These are phyloP conservation scores for Eleusine coracana DNA, from an alignment of 176 grass and related monocot species.

Conservation along the genomic window DNA sequence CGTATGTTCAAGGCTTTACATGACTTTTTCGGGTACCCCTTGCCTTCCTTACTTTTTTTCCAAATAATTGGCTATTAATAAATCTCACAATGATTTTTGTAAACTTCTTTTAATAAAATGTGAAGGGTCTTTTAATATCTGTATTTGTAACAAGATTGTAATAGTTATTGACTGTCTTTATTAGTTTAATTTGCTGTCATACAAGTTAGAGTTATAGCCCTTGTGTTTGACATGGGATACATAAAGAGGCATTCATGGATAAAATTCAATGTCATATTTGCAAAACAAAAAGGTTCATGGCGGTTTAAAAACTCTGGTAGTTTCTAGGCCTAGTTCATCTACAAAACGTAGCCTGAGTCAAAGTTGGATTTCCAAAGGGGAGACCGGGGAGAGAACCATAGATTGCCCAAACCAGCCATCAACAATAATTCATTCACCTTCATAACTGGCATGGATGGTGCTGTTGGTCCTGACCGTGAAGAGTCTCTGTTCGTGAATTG, in stretches of 20 bases:
- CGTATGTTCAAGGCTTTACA: no score
- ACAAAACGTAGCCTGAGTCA: neutral
- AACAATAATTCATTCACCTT: neutral
- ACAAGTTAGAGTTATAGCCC: neutral
- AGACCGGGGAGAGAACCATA: neutral
- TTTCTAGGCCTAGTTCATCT: neutral
- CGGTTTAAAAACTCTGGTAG: neutral
- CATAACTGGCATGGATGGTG: neutral
- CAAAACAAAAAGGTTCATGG: neutral
- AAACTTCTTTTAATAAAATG: neutral
- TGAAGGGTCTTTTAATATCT: neutral
- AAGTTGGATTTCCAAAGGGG: neutral
- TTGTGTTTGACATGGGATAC: neutral
- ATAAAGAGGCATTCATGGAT: neutral
- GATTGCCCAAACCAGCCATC: neutral
- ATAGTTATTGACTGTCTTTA: neutral
- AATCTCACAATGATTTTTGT: neutral
- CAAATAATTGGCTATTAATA: neutral
- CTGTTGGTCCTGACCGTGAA: no score
- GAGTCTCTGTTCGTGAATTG: no score
- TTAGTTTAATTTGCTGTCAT: neutral
- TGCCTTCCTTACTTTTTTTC: neutral
- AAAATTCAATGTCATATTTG: neutral
- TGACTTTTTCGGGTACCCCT: neutral
- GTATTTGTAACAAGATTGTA: neutral